Evolutionary conservation across 768 basidiomycete species (phyloP), one percentile per base, ranked within the genome.

Genomic region (Nidularia sp.): DNA sequence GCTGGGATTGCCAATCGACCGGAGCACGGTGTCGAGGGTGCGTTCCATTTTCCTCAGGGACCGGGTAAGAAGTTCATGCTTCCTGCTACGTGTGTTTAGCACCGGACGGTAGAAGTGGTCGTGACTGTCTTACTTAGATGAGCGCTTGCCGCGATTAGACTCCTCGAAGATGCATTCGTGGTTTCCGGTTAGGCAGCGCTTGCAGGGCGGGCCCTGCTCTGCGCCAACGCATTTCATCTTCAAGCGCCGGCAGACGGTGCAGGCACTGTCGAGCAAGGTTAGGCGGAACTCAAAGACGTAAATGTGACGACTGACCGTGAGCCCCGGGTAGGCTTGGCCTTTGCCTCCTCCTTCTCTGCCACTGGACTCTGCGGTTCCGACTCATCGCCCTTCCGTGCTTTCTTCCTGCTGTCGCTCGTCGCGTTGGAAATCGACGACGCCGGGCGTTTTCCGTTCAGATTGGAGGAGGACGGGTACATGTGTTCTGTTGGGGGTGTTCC

Each of bases 131-230:
- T 68, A 91, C 90, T 90, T 92, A 50, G 87, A 80, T 18, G 88
- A 83, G 8, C 91, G 84, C 66, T 95, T 96, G 41, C 97, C 97
- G 46, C 97, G 81, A 65, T 98, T 95, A 1, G 90, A 93, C 66
- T 98, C 96, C 71, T 98, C 94, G 57, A 99, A 98, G 43, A 97
- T 82, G 63, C 97, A 99, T 59, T 96, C 92, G 61, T 95, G 89
- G 57, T 82, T 82, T 15, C 89, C 86, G 0, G 83, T 62, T 45
- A 72, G 69, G 61, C 93, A 97, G 18, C 93, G 86, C 62, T 93
- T 95, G 73, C 93, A 97, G 0, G 93, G 91, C 0, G 89, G 89
- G 0, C 93, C 93, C 39, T 93, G 81, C 66, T 94, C 93, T 2
- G 90, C 92, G 34, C 89, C 90, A 6, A 91, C 88, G 53, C 92